Evolutionary conservation across 371 early-diverging fungal genomes (phyloP), one percentile per base, ranked within the genome.

Genomic region (Batkoa obscura): DNA sequence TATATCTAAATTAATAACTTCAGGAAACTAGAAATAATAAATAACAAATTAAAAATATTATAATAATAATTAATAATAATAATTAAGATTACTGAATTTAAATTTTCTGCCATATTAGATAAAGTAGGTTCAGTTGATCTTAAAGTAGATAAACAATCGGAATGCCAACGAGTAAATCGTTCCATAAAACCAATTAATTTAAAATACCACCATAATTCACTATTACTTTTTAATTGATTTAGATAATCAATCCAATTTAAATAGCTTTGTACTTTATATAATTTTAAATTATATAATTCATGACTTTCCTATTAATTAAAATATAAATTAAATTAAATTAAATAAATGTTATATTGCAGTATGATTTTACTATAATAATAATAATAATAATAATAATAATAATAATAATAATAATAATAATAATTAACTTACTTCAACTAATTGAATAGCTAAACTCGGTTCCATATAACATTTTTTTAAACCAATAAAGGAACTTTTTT

Each of bases 171-270:
- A 23, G 8, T 50, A 17, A 30, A 10, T 34, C 34, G 23, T 12
- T 50, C 51, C 13, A 35, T 13, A 17, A 50, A 9, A 17, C 13
- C 32, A 35, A 17, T 31, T 13, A 13, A 13, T 35, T 50, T 50
- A 15, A 9, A 6, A 6, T 12, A 32, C 51, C 51, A 50, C 51
- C 51, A 50, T 8, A 50, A 17, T 35, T 50, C 51, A 15, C 51
- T 50, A 13, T 34, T 34, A 4, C 32, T 10, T 50, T 50, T 30
- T 6, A 50, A 31, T 35, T 50, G 51, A 15, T 50, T 50, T 3
- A 50, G 51, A 15, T 50, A 50, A 35, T 36, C 51, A 15, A 50
- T 30, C 51, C 51, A 50, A 35, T 50, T 15, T 6, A 50, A 31
- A 36, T 50, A 50, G 13, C 34, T 50, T 36, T 50, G 51, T 12